These are phyloP conservation scores for Medicago arabica DNA, from an alignment of 306 rosid genomes.

Conservation along the genomic window DNA sequence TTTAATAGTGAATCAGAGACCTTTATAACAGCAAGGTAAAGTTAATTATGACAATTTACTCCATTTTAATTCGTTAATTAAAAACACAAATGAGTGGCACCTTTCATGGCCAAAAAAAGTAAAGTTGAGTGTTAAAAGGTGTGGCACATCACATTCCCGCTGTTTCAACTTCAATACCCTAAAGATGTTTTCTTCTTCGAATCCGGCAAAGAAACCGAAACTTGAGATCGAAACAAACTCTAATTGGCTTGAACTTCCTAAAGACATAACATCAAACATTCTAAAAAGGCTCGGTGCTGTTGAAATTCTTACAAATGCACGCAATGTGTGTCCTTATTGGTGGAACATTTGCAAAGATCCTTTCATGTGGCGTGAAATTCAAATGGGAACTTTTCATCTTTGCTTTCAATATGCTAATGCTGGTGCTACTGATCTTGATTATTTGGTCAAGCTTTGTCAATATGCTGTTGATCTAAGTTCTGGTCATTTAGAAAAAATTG, in stretches of 20 bases:
- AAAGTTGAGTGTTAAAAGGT: too few relatives aligned
- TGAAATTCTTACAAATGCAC: conserved; percentile 29
- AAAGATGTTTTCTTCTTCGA: not conserved
- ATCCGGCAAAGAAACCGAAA: not conserved
- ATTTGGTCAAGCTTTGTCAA: not conserved
- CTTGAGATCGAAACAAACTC: not conserved
- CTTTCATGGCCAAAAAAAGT: too few relatives aligned
- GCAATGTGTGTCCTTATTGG: conserved; percentile 53
- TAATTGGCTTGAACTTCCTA: conserved; percentile 1
- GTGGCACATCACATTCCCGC: too few relatives aligned
- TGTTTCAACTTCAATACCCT: too few relatives aligned
- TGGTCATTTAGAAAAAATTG: conserved; percentile 7
- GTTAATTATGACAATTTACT: too few relatives aligned
- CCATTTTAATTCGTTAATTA: too few relatives aligned
- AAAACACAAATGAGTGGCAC: too few relatives aligned
- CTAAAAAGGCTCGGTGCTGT: not conserved
- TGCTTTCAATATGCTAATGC: not conserved
- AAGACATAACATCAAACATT: not conserved
- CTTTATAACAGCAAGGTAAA: too few relatives aligned
- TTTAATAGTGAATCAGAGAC: too few relatives aligned
- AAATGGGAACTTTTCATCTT: conserved; percentile 3
- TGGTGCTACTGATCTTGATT: not conserved
- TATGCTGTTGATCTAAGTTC: not conserved
- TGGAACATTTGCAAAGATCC: conserved; percentile 54
- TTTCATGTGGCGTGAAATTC: conserved; percentile 50